Conservation (phyloP, 179 eudicot genomes). For the Spergularia azorica region DNA sequence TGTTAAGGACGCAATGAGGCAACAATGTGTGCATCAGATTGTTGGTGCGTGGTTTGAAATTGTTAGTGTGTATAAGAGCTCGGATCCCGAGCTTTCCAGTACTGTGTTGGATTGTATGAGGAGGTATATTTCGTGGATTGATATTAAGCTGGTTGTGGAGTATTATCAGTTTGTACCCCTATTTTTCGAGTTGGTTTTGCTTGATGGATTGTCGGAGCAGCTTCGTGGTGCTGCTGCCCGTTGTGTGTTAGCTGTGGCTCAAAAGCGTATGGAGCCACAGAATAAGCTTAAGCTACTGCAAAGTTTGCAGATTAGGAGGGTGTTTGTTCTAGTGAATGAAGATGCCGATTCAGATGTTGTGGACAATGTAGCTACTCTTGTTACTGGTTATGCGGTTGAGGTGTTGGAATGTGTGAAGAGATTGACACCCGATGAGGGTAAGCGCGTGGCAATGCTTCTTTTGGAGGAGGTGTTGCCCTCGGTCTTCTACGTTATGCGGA, state of each 20-base stretch:
- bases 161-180: constrained; percentile 67
- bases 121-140: constrained; percentile 92
- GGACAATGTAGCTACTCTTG: constrained; percentile 67
- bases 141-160: constrained; percentile 77
- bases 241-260: constrained; percentile 76
- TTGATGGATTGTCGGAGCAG: constrained; percentile 63
- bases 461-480: constrained; percentile 91
- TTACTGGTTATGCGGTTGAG: constrained; percentile 88
- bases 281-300: constrained; percentile 67
- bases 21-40: constrained; percentile 84
- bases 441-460: constrained; percentile 58
- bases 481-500: constrained; percentile 72
- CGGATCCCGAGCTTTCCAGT: constrained; percentile 67
- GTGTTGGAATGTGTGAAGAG: constrained; percentile 72
- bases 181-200: constrained; percentile 76
- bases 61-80: constrained; percentile 62
- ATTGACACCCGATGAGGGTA: constrained; percentile 59
- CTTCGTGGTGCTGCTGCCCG: constrained; percentile 77
- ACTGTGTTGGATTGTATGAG: constrained; percentile 78
- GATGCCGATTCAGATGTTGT: constrained; percentile 78
- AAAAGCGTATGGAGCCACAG: constrained; percentile 84
- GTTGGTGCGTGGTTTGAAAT: constrained; percentile 82
- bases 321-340: constrained; percentile 62
- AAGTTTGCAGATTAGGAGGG: constrained; percentile 72
- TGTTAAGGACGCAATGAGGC: constrained; percentile 96